Evolutionary conservation across 441 rosid species (phyloP).

Genomic region (Capsella rubella): DNA sequence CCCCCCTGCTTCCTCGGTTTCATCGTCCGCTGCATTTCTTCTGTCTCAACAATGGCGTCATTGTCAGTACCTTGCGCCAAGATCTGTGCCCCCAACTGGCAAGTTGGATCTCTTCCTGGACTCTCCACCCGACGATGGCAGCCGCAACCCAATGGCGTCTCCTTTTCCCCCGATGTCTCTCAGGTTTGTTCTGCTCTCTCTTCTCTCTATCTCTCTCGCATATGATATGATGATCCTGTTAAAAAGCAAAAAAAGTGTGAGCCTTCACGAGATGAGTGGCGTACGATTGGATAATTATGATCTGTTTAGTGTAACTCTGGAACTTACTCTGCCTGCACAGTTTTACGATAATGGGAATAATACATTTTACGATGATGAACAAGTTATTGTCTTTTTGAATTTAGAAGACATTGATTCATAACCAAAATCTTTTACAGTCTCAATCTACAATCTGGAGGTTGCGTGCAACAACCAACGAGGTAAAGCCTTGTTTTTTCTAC

Average conservation of each 20-base stretch:
- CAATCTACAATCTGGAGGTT: conserved; percentile 50
- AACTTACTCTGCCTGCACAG: neutral
- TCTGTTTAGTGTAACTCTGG: neutral
- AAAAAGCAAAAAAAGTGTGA: conserved; percentile 5
- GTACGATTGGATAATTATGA: neutral
- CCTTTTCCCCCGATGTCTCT: conserved; percentile 48
- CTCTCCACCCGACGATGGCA: conserved; percentile 29
- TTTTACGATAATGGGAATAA: neutral
- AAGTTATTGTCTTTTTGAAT: conserved; percentile 16
- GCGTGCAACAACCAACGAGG: conserved; percentile 70
- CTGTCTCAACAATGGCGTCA: conserved; percentile 62
- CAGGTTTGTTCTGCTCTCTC: conserved; percentile 51
- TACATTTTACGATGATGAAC: conserved; percentile 7
- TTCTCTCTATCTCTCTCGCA: neutral
- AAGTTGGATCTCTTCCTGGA: conserved; percentile 48
- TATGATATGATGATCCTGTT: neutral
- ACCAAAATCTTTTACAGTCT: conserved; percentile 40
- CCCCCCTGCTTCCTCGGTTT: conserved; percentile 38
- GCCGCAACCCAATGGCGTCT: conserved; percentile 40
- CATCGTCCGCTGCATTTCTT: conserved; percentile 40
- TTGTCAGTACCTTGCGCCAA: conserved; percentile 69
- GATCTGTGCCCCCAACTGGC: conserved; percentile 50
- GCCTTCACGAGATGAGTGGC: conserved; percentile 3
- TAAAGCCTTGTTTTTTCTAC: conserved; percentile 38
- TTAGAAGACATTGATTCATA: conserved; percentile 7